A percentile compares a stretch with the other conserved stretches of the same genome.
Conservation (phyloP, 257 asterid genomes). For the Cruciata laevipes region DNA sequence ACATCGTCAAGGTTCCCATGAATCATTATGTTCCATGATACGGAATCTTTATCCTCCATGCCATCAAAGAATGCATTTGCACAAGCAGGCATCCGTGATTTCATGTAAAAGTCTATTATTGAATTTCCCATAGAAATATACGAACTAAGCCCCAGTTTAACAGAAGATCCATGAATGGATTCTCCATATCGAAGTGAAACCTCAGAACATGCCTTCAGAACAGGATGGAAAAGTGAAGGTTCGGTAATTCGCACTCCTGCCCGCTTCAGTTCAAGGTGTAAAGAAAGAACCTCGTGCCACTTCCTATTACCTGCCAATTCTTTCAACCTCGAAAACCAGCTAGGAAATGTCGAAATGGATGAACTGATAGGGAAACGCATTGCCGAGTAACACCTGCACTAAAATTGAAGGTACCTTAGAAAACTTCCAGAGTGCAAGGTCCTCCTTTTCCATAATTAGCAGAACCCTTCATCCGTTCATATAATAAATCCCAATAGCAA, state of each 20-base stretch:
- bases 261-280: conserved; percentile 33
- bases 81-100: conserved; percentile 48
- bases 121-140: conserved; percentile 59
- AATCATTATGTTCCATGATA: conserved; percentile 82
- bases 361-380: conserved; percentile 35
- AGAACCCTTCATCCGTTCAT: not conserved
- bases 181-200: conserved; percentile 37
- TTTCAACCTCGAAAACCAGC: conserved; percentile 37
- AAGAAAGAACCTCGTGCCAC: conserved; percentile 48
- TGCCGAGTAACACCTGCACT: conserved; percentile 1
- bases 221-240: conserved; percentile 48
- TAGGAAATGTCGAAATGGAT: conserved; percentile 26
- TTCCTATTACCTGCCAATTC: conserved; percentile 38
- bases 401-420: not conserved
- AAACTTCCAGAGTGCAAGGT: not conserved
- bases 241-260: conserved; percentile 38
- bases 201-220: conserved; percentile 55
- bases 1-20: conserved; percentile 45
- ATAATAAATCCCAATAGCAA: not conserved
- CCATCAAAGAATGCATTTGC: conserved; percentile 39
- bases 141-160: conserved; percentile 62
- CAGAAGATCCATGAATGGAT: conserved; percentile 51
- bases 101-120: conserved; percentile 60
- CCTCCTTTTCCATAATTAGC: not conserved
- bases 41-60: conserved; percentile 50